phyloP scores from a whole-genome alignment of 2,329 filamentous ascomycete genomes.

The Ceratocystis colombiana region DNA sequence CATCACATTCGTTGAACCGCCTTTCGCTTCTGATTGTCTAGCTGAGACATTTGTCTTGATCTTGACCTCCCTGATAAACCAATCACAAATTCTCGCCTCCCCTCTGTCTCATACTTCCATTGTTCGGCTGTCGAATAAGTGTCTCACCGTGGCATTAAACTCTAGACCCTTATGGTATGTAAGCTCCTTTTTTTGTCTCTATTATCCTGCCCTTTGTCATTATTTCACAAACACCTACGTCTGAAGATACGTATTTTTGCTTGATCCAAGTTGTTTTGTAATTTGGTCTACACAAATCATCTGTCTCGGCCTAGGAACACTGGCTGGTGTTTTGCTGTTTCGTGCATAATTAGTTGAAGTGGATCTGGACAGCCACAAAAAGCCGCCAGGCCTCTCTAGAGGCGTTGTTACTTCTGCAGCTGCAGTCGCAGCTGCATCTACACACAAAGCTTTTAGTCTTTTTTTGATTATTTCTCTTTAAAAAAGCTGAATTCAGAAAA shows the following conservation, averaged over 20 bases:
- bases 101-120: not conserved
- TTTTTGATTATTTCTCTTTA: too few relatives aligned
- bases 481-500: not conserved
- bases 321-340: too few relatives aligned
- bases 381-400: not conserved
- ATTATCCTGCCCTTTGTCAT: not conserved
- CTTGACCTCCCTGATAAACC: not conserved
- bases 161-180: slow-evolving; percentile 10
- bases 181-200: too few relatives aligned
- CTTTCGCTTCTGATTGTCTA: not conserved
- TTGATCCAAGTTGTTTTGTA: not conserved
- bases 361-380: not conserved
- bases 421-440: not conserved
- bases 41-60: not conserved
- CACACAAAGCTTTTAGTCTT: not conserved
- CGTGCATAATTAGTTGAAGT: not conserved
- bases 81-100: slow-evolving; percentile 6
- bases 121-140: not conserved
- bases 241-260: not conserved
- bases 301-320: too few relatives aligned
- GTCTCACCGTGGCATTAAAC: slow-evolving; percentile 4
- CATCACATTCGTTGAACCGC: not conserved
- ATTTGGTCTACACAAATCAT: not conserved
- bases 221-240: not conserved
- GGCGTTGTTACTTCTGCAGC: not conserved